A percentile compares a stretch with the other conserved stretches of the same genome.
Conservation (phyloP, 495 filamentous ascomycete genomes). For the Neurospora sp. region DNA sequence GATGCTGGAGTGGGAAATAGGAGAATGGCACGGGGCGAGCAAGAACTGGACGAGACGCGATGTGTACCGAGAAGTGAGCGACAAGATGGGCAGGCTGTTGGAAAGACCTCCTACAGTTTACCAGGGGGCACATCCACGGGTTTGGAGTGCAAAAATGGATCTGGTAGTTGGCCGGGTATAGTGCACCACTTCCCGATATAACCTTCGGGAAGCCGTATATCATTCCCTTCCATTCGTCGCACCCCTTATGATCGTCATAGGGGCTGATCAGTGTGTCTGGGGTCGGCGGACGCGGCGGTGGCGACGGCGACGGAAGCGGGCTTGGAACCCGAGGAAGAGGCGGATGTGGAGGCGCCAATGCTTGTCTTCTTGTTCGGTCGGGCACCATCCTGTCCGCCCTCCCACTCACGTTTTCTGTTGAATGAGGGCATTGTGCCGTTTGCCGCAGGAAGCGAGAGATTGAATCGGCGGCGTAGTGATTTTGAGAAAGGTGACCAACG, state of each 20-base stretch:
- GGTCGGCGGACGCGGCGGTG: too few species aligned
- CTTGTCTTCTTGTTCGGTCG: neutral
- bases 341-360: neutral
- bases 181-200: constrained; percentile 3
- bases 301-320: neutral
- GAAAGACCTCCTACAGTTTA: constrained; percentile 8
- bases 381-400: neutral
- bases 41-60: neutral
- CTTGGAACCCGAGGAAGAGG: neutral
- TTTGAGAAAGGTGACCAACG: neutral
- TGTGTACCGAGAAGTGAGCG: constrained; percentile 11
- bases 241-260: constrained; percentile 3
- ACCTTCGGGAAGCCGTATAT: neutral
- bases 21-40: too few species aligned
- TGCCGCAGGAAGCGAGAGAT: neutral
- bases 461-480: neutral
- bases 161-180: constrained; percentile 15
- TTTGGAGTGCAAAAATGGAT: neutral
- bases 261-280: too few species aligned
- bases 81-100: constrained; percentile 5
- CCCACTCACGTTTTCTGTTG: neutral
- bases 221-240: constrained; percentile 9
- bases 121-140: constrained; percentile 16
- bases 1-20: neutral
- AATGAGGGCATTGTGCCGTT: neutral